Base-by-base conservation (phyloP, 2,329 filamentous ascomycete genomes). In the Malbranchea cinnamomea region DNA sequence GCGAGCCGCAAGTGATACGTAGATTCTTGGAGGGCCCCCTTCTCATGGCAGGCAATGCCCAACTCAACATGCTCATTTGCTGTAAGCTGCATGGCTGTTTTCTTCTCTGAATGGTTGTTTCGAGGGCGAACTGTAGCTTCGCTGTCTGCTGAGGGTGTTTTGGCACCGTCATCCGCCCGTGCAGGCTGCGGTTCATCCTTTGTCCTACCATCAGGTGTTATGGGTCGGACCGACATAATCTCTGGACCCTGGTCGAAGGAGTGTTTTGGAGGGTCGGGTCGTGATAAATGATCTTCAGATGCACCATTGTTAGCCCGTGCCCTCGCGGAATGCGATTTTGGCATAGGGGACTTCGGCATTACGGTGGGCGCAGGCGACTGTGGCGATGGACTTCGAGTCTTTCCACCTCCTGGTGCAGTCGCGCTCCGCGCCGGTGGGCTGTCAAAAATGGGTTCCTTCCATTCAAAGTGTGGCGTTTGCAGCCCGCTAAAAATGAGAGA, bases 1-100 rank as follows among this genome's bases (percentile, higher is more conserved):
- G 89, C 89, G 36, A 92, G 71, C 19, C 89, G 78, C 25, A 98
- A 67, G 50, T 98, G 89, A 49, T 95, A 98, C 0, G 89, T 95
- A 0, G 87, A 95, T 54, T 95, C 85, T 39, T 85, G 84, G 17
- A 93, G 62, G 7, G 80, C 77, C 11, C 87, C 87, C 26, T 76
- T 74, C 50, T 93, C 82, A 48, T 98, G 89, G 36, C 83, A 77
- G 37, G 82, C 75, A 34, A 98, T 89, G 6, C 83, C 89, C 56
- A 87, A 89, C 16, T 78, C 68, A 26, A 95, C 71, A 50, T 98
- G 87, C 36, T 95, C 79, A 41, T 95, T 85, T 0, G 82, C 52
- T 2, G 54, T 52, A 11, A 59, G 38, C 9, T 44, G 31, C 17
- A 22, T 19, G 15, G 29, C 19, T 4, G 33, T 15, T 18, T 22